phyloP scores from a whole-genome alignment of 768 basidiomycete genomes.

The Kondoa malvinella region DNA sequence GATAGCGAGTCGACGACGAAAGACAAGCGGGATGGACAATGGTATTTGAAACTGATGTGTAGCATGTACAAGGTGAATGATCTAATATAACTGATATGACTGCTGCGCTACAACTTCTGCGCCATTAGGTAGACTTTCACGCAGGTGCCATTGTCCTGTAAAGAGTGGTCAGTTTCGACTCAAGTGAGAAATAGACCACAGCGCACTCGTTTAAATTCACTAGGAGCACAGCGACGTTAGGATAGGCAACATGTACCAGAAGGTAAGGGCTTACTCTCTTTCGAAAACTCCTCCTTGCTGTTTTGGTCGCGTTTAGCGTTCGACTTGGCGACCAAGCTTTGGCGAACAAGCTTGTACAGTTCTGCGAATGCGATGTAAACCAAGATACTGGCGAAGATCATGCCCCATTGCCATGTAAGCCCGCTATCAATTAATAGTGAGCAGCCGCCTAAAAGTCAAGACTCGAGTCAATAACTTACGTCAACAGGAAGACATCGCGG shows the following conservation, averaged over 20 bases:
- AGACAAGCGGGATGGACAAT: no score
- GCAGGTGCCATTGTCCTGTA: not conserved
- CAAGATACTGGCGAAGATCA: slow-evolving; percentile 27
- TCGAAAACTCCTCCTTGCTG: not conserved
- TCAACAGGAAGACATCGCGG: slow-evolving; percentile 31
- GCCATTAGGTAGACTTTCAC: not conserved
- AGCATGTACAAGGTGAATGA: no score
- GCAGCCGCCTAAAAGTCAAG: slow-evolving; percentile 19
- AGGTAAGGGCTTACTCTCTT: no score
- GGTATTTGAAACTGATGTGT: no score
- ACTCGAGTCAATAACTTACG: slow-evolving; percentile 23
- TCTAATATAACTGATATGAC: no score
- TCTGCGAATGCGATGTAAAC: slow-evolving; percentile 15
- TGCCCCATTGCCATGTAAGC: slow-evolving; percentile 26
- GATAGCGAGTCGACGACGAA: no score
- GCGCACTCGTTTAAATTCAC: no score
- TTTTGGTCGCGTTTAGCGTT: not conserved
- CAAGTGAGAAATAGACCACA: not conserved
- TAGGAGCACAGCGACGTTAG: no score
- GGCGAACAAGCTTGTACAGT: slow-evolving; percentile 1
- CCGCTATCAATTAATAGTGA: no score
- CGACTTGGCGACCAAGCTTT: not conserved
- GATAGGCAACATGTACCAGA: no score
- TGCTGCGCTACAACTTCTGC: not conserved
- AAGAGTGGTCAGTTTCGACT: not conserved